Evolutionary conservation across 1,284 basidiomycete genomes (phyloP).

Genomic region (Naganishia cerealis): DNA sequence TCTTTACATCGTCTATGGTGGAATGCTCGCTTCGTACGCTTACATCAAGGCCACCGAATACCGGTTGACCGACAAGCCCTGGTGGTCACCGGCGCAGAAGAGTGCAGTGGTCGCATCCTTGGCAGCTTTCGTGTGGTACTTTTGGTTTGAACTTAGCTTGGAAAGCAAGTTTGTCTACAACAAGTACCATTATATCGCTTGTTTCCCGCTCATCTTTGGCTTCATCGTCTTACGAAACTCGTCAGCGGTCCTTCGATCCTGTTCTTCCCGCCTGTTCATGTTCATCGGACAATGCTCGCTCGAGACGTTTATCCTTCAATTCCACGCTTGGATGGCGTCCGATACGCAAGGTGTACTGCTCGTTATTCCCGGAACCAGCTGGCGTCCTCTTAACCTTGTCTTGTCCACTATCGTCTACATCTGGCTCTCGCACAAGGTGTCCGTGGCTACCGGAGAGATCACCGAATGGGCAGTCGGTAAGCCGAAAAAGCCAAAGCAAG

Average conservation of each 20-base stretch:
- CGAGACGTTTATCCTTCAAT: slow-evolving; percentile 84
- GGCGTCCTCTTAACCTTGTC: slow-evolving; percentile 72
- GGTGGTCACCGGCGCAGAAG: slow-evolving; percentile 64
- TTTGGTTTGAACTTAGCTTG: slow-evolving; percentile 73
- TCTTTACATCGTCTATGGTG: slow-evolving; percentile 80
- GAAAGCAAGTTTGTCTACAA: slow-evolving; percentile 82
- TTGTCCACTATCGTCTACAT: slow-evolving; percentile 74
- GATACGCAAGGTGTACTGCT: slow-evolving; percentile 81
- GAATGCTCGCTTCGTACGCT: slow-evolving; percentile 74
- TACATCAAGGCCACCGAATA: slow-evolving; percentile 74
- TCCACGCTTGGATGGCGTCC: slow-evolving; percentile 81
- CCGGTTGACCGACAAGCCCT: slow-evolving; percentile 67
- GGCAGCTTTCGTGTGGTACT: slow-evolving; percentile 69
- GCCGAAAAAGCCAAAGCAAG: slow-evolving; percentile 43
- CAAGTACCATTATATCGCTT: slow-evolving; percentile 75
- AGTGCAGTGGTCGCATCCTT: slow-evolving; percentile 58
- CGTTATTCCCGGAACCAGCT: slow-evolving; percentile 70
- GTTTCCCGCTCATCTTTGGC: slow-evolving; percentile 73
- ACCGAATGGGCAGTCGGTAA: slow-evolving; percentile 68
- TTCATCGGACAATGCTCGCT: slow-evolving; percentile 79
- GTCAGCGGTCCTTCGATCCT: slow-evolving; percentile 67
- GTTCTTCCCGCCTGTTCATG: slow-evolving; percentile 67
- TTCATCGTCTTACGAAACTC: slow-evolving; percentile 76
- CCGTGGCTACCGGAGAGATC: slow-evolving; percentile 70
- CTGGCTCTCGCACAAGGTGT: slow-evolving; percentile 72